A percentile compares a stretch with the other conserved stretches of the same genome.
phyloP scores from a whole-genome alignment of 2,329 filamentous ascomycete genomes.

The Fusarium austroafricanum region DNA sequence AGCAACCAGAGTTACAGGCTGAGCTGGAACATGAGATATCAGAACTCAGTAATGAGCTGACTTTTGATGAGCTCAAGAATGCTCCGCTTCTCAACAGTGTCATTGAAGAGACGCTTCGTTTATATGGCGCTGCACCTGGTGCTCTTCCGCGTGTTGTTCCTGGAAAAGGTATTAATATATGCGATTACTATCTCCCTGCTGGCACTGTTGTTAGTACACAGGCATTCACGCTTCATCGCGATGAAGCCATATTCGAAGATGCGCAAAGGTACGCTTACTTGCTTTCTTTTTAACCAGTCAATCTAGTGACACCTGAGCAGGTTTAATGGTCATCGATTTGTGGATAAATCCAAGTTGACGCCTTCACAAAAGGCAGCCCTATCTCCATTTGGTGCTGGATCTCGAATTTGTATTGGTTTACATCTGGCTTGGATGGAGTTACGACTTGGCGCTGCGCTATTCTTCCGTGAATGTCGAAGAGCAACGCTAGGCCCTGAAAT shows the following conservation, averaged over 20 bases:
- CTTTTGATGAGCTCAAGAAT: background rate
- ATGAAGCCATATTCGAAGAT: background rate
- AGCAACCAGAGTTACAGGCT: background rate
- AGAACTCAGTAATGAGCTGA: background rate
- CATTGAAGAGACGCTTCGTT: constrained; percentile 21
- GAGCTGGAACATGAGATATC: constrained; percentile 12
- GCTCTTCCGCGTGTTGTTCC: constrained; percentile 15
- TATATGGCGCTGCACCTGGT: constrained; percentile 33
- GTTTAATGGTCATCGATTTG: background rate
- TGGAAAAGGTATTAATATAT: background rate
- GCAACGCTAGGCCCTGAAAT: background rate
- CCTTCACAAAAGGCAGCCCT: background rate
- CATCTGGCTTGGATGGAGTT: constrained; percentile 34
- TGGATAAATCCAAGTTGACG: background rate
- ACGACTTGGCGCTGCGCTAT: constrained; percentile 11
- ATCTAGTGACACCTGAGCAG: accelerated
- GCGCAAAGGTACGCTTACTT: background rate
- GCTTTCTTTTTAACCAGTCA: accelerated
- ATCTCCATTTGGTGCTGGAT: constrained; percentile 22
- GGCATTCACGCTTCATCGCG: constrained; percentile 20
- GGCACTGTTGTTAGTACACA: constrained; percentile 22
- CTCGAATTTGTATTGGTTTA: constrained; percentile 24
- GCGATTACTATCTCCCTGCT: background rate
- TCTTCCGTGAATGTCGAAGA: constrained; percentile 26
- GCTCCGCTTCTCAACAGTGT: constrained; percentile 18